phyloP scores from a whole-genome alignment of 768 basidiomycete species.

The Artomyces pyxidatus region DNA sequence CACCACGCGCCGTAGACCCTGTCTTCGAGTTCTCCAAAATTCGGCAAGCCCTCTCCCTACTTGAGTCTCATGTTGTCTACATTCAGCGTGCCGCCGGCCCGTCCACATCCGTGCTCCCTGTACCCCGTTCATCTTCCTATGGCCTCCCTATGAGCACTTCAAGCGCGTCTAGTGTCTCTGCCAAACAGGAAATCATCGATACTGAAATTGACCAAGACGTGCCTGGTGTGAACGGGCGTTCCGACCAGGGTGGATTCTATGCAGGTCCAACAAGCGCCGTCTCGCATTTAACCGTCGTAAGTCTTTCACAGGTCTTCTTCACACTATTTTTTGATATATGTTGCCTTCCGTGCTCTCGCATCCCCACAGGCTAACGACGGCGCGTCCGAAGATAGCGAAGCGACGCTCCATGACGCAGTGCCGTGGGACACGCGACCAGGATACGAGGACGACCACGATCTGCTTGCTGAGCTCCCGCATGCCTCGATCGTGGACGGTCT shows the following conservation, averaged over 20 bases:
- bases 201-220: constrained; percentile 34
- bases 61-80: constrained; percentile 51
- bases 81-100: constrained; percentile 6
- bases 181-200: constrained; percentile 3
- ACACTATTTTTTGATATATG: constrained; percentile 5
- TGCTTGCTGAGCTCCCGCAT: constrained; percentile 57
- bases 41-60: constrained; percentile 57
- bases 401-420: constrained; percentile 7
- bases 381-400: constrained; percentile 23
- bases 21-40: constrained; percentile 59
- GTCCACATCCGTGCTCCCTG: constrained; percentile 19
- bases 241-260: constrained; percentile 61
- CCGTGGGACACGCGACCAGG: constrained; percentile 36
- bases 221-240: constrained; percentile 62
- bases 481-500: constrained; percentile 66
- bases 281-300: constrained; percentile 58
- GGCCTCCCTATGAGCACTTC: constrained; percentile 13
- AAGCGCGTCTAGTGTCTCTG: constrained; percentile 19
- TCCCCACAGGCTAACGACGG: constrained; percentile 31
- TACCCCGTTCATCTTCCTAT: constrained; percentile 10
- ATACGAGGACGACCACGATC: constrained; percentile 63
- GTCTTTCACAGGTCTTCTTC: constrained; percentile 17
- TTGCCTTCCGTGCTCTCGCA: constrained; percentile 15
- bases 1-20: constrained; percentile 43
- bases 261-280: constrained; percentile 74